Base-by-base conservation (phyloP, 768 basidiomycete genomes). In the Butyriboletus loyo region DNA sequence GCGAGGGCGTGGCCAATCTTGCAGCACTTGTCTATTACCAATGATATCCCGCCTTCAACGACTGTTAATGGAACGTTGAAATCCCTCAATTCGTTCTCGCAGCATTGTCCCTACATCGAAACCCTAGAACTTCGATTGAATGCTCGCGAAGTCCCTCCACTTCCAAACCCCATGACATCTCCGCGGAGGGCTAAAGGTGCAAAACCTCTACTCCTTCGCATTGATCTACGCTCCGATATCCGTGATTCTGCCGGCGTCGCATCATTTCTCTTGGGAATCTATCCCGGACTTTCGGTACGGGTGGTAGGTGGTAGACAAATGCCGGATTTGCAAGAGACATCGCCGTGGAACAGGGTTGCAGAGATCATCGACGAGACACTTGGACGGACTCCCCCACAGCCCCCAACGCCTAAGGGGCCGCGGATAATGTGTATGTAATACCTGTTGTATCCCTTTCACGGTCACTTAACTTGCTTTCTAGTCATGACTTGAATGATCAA, bases 291-390 rank as follows among this genome's bases (percentile, higher is more conserved):
- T 7, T n/a, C 46, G 10, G 54, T 63, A n/a, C 13, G 46, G 4
- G 41, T 61, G 1, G 32, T 28, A 0, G 50, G 58, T 15, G 50
- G 44, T 0, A 42, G 19, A 13, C 32, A 38, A 9, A 57, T 51
- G 50, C 39, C 36, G 7, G 49, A 61, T 19, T n/a, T 61, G 30
- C 38, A n/a, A 2, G 62, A 58, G 30, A 54, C 50, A 1, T 64
- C 55, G 10, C 55, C 55, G n/a, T 63, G 61, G 61, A 57, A 57
- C 25, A 61, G 55, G n/a, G 62, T 64, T 1, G 45, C 55, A 7
- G 54, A 57, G 39, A 52, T 57, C 14, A 24, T 63, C 1, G 62
- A 63, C 36, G 50, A 61, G 22, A 37, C 17, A 3, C 39, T 63
- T 6, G 59, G 50, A 14, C 55, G 62, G 21, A 17, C 49, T 17